phyloP scores from a whole-genome alignment of 441 rosid species.

The Iberis amara region DNA sequence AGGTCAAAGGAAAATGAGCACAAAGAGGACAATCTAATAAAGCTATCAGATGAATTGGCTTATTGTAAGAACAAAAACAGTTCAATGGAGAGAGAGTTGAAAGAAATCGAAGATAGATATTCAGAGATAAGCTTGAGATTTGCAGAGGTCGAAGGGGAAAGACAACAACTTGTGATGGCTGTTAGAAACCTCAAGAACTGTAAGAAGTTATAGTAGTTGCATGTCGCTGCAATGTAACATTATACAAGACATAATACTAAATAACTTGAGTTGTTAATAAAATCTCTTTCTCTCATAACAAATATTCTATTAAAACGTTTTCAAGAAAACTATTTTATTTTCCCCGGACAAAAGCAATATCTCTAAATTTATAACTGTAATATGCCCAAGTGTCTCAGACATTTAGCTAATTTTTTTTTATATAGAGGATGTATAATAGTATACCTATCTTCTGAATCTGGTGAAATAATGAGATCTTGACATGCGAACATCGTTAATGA shows the following conservation, averaged over 20 bases:
- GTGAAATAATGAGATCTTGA: not conserved
- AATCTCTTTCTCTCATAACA: conserved; percentile 13
- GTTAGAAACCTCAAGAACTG: conserved; percentile 56
- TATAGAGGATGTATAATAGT: not conserved
- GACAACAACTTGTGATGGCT: conserved; percentile 81
- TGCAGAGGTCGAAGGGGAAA: conserved; percentile 94
- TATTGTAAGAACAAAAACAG: conserved; percentile 52
- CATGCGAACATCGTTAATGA: too few relatives aligned
- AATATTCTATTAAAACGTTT: conserved; percentile 17
- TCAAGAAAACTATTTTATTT: conserved; percentile 11
- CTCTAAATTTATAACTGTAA: not conserved
- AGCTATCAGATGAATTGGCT: conserved; percentile 41
- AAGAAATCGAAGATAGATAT: conserved; percentile 66
- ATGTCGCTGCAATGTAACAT: conserved; percentile 30
- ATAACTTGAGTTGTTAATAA: conserved; percentile 23
- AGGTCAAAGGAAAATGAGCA: conserved; percentile 28
- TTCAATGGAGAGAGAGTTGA: conserved; percentile 47
- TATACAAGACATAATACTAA: not conserved
- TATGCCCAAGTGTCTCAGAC: not conserved
- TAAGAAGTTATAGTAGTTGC: conserved; percentile 47
- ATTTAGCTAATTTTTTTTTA: not conserved
- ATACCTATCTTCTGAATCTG: not conserved
- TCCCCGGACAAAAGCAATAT: too few relatives aligned
- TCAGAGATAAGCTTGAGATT: conserved; percentile 86
- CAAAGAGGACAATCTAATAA: conserved; percentile 31